Evolutionary conservation across 2,329 filamentous ascomycete genomes (phyloP), one percentile per base, ranked within the genome.

Genomic region (Talaromyces rugulosus): DNA sequence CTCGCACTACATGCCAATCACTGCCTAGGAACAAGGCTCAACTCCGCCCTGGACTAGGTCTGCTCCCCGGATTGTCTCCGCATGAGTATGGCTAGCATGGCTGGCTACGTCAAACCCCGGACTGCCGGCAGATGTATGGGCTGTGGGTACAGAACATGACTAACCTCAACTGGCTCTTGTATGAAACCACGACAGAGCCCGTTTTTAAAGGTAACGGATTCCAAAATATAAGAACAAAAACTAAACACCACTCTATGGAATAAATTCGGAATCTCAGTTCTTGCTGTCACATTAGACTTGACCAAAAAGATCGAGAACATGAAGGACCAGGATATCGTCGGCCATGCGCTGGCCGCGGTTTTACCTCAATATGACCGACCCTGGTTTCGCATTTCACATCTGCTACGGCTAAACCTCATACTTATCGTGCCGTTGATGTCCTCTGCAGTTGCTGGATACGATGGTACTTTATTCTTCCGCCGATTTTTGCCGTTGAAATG

Each of bases 371-470:
- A 78, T 56, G 65, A 71, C 33, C 72, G 71, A 34, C 72, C 72
- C 33, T 82, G 81, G 81, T 81, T 76, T 60, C 72, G 73, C 4
- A 70, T 72, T 3, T 71, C 74, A 0, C 78, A 82, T 69, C 68
- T 83, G 1, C 66, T 81, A 6, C 67, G 73, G 34, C 73, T 82
- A 7, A 82, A 82, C 59, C 66, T 81, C 8, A 68, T 80, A 14
- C 72, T 82, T 0, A 58, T 81, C 4, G 66, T 82, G 1, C 79
- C 80, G 0, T 68, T 81, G 3, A 63, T 82, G 0, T 80, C 78
- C 0, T 78, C 78, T 0, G 72, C 76, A 0, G 75, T 77, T 1
- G 74, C 74, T 40, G 80, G 80, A 3, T 82, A 80, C 50, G 80
- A 81, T 74, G 79, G 77, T 74, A 64, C 12, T 67, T 54, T 3